A percentile compares a stretch with the other conserved stretches of the same genome.
phyloP scores from a whole-genome alignment of 2,329 filamentous ascomycete species.

The Fonsecaea pugnacius region DNA sequence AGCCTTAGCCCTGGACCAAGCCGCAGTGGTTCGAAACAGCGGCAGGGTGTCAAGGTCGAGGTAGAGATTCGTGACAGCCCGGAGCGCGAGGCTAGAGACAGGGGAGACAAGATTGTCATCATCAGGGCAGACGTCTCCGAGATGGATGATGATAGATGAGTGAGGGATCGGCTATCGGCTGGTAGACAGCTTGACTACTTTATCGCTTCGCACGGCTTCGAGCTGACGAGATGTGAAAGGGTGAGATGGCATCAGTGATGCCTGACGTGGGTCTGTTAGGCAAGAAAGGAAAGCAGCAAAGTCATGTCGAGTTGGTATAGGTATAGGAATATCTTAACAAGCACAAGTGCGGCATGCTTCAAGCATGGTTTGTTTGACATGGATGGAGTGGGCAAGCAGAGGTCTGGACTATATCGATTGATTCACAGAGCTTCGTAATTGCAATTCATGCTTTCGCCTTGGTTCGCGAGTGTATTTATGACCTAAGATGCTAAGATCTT shows the following conservation, averaged over 20 bases:
- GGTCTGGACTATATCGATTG: background rate
- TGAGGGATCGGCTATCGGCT: background rate
- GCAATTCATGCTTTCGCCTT: background rate
- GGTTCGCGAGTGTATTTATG: too few relatives aligned
- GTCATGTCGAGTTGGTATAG: background rate
- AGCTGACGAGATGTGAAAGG: background rate
- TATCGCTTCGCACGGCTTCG: background rate
- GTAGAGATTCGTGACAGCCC: constrained; percentile 36
- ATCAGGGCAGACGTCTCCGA: constrained; percentile 31
- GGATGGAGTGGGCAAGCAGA: background rate
- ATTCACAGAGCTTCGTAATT: background rate
- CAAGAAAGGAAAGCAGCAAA: background rate
- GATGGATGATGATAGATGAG: constrained; percentile 16
- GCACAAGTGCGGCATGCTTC: background rate
- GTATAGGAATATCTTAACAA: background rate
- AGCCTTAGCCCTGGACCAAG: constrained; percentile 30
- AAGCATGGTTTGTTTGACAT: background rate
- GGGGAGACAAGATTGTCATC: constrained; percentile 34
- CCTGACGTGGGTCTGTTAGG: background rate
- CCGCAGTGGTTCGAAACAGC: constrained; percentile 32
- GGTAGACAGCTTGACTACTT: background rate
- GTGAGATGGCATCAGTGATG: background rate
- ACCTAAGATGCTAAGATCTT: too few relatives aligned
- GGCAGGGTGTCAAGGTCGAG: constrained; percentile 33
- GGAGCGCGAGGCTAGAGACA: constrained; percentile 30